Evolutionary conservation across 2,329 filamentous ascomycete species (phyloP), one percentile per base, ranked within the genome.

Genomic region (Xylariaceae sp.): DNA sequence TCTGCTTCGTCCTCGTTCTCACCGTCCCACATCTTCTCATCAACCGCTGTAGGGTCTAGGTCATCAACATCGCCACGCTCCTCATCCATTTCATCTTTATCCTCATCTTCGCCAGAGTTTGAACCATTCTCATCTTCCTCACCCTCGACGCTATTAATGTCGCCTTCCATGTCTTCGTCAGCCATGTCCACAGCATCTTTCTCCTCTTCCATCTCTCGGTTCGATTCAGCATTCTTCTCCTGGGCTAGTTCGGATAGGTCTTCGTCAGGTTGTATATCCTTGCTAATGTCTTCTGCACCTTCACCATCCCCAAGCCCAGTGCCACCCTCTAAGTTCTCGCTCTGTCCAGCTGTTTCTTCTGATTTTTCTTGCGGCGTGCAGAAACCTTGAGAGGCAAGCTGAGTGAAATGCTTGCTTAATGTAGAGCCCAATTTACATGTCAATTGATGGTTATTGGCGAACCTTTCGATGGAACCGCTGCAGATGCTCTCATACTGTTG

Each of bases 21-120:
- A 37, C 91, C 92, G 71, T 99, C 92, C 94, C 94, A 99, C 81
- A 97, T 91, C 77, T 97, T 99, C 74, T 99, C 95, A 68, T 99
- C 95, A 1, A 97, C 88, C 18, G 92, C 89, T 15, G 85, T 88
- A 12, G 90, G 87, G 63, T 96, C 92, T 40, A 96, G 77, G 64
- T 95, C 90, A 72, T 96, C 89, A 10, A 97, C 91, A 64, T 91
- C 88, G 1, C 92, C 94, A 5, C 88, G 82, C 71, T 97, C 90
- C 64, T 96, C 92, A 60, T 96, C 91, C 68, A 95, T 86, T 9
- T 89, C 86, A 30, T 85, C 80, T 41, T 84, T 81, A 22, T 88
- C 80, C 30, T 83, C 81, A 9, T 86, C 77, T 48, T 86, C 81
- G 1, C 80, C 80, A 16, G 84, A 81, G 19, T 83, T 82, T 1